These are phyloP conservation scores for Verticillium isaacii DNA, from an alignment of 2,329 filamentous ascomycete genomes.

Conservation along the genomic window DNA sequence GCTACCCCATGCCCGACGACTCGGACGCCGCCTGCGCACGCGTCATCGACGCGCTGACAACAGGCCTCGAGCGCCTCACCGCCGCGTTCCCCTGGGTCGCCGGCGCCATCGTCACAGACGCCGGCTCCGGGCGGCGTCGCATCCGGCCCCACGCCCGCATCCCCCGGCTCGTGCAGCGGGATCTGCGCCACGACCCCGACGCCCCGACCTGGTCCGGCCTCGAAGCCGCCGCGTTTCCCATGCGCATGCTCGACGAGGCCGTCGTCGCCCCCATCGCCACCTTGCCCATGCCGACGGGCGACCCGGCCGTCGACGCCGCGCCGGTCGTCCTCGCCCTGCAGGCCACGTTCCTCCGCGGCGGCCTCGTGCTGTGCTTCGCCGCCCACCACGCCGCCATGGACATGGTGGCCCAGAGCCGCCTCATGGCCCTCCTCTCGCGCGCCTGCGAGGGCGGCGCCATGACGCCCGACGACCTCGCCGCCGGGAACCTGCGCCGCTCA, in stretches of 20 bases:
- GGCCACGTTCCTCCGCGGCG: conserved; percentile 28
- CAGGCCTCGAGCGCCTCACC: conserved; percentile 32
- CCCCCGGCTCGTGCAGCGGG: conserved; percentile 33
- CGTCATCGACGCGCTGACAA: conserved; percentile 24
- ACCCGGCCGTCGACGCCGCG: neutral
- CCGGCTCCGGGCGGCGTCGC: conserved; percentile 26
- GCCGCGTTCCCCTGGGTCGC: conserved; percentile 40
- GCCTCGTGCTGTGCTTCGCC: conserved; percentile 43
- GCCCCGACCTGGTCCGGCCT: conserved; percentile 33
- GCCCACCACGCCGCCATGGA: conserved; percentile 47
- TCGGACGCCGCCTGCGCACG: conserved; percentile 10
- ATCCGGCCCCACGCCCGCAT: conserved; percentile 28
- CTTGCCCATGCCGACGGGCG: neutral
- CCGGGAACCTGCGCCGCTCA: conserved; percentile 35
- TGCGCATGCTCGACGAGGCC: conserved; percentile 42
- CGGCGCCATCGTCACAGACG: conserved; percentile 33
- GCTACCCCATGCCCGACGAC: conserved; percentile 26
- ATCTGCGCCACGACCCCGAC: conserved; percentile 29
- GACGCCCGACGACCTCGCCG: conserved; percentile 34
- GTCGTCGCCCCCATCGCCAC: conserved; percentile 23
- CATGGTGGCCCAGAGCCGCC: conserved; percentile 39
- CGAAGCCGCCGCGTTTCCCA: conserved; percentile 33
- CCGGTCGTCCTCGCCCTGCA: conserved; percentile 7
- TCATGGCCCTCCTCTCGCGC: conserved; percentile 43
- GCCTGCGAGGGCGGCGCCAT: conserved; percentile 41